Evolutionary conservation across 129 eudicot genomes (phyloP), one percentile per base, ranked within the genome.

Genomic region (Saposhnikovia divaricata): DNA sequence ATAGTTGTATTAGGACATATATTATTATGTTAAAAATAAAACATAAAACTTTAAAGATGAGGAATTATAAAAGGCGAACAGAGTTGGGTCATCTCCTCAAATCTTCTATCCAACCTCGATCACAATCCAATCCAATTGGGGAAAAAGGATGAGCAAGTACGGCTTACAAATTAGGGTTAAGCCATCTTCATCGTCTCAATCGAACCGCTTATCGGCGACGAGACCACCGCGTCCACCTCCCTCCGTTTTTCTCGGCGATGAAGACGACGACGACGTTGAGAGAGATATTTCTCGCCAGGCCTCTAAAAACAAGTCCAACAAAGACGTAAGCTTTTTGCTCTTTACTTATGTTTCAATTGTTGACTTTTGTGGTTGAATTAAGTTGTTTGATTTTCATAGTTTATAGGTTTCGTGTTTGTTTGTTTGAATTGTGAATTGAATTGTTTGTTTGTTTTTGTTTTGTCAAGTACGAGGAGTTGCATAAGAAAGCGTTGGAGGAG

Each of bases 251-350:
- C 77, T 82, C 51, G 89, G 86, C 19, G 97, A 95, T 12, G 92
- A 91, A 9, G 92, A 91, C 48, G 97, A 94, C 4, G 91, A 89
- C 74, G 87, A 87, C 72, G 85, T 95, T n/a, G 97, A 95, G 85
- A 78, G 90, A 74, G 98, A 95, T 45, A 95, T 95, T 47, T 88
- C 93, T 74, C 87, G 98, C n/a, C 98, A 94, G 16, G 97, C 97
- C 19, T 77, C 87, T 83, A 92, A 95, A 79, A 95, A 92, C 83
- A 95, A 95, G 80, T 79, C 94, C 78, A 92, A 86, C 72, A 92
- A 87, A 84, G 98, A 92, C 72, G 98, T 95, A 31, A 86, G 5
- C 69, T 88, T 82, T 34, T 34, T 34, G 37, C 21, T 70, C 42
- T 9, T 9, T 2, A 0, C 5, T 21, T 50, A 9, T 9, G 47